phyloP scores from a whole-genome alignment of 176 grass and related monocot species.

The Pharus latifolius region DNA sequence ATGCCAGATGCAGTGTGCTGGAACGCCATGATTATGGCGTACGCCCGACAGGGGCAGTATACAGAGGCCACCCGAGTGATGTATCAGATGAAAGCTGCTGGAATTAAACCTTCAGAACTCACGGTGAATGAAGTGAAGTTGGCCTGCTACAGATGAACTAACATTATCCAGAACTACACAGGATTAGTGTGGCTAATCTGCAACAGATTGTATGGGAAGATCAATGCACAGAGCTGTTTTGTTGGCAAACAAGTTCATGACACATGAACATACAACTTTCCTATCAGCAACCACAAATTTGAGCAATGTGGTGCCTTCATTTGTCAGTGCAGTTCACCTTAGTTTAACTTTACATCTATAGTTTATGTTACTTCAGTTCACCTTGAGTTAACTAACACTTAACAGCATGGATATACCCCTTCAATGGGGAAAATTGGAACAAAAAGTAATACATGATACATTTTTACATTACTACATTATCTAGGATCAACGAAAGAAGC shows the following conservation, averaged over 20 bases:
- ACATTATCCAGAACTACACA: background rate
- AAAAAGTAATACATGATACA: background rate
- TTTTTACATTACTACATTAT: constrained; percentile 36
- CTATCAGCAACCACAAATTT: background rate
- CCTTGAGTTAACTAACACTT: background rate
- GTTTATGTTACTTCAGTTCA: no score
- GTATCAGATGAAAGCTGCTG: constrained; percentile 60
- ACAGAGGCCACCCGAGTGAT: constrained; percentile 48
- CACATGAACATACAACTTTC: background rate
- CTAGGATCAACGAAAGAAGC: constrained; percentile 1
- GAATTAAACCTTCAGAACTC: constrained; percentile 28
- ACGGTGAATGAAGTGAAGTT: constrained; percentile 29
- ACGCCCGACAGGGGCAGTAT: constrained; percentile 33
- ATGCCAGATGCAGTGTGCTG: constrained; percentile 42
- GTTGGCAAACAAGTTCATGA: no score
- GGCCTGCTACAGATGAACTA: constrained; percentile 27
- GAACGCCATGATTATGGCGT: constrained; percentile 56
- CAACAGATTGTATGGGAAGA: no score
- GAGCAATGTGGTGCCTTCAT: background rate
- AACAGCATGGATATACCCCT: background rate
- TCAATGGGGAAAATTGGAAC: background rate
- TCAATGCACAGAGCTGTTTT: background rate
- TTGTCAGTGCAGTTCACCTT: background rate
- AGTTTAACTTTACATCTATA: no score
- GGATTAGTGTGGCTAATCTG: no score